Evolutionary conservation across 2,329 filamentous ascomycete genomes (phyloP).

Genomic region (Shiraia bambusicola): DNA sequence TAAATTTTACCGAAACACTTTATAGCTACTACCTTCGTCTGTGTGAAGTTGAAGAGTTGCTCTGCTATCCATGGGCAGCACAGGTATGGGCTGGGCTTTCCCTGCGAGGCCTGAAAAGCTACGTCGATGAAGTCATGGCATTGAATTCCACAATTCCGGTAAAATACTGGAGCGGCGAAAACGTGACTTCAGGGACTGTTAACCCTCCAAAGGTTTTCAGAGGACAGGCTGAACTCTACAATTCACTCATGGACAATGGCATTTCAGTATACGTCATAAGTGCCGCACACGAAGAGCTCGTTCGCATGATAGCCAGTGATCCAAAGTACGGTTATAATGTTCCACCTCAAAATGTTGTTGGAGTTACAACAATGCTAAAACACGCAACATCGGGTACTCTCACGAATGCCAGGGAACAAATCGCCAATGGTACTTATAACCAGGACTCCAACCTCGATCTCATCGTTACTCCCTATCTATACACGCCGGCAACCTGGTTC

Average conservation of each 20-base stretch:
- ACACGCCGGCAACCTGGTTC: slow-evolving; percentile 36
- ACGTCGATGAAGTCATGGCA: slow-evolving; percentile 35
- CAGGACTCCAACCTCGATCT: slow-evolving; percentile 28
- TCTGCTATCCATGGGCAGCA: slow-evolving; percentile 36
- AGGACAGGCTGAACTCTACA: slow-evolving; percentile 33
- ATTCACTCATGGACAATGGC: slow-evolving; percentile 32
- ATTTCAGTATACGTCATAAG: slow-evolving; percentile 35
- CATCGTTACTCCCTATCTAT: slow-evolving; percentile 29
- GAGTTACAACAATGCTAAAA: slow-evolving; percentile 32
- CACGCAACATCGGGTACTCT: slow-evolving; percentile 28
- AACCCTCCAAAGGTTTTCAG: slow-evolving; percentile 27
- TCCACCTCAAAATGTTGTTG: slow-evolving; percentile 33
- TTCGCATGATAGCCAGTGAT: slow-evolving; percentile 35
- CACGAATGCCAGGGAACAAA: slow-evolving; percentile 31
- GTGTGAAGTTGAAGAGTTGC: slow-evolving; percentile 32
- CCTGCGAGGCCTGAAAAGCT: slow-evolving; percentile 26
- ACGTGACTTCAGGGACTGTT: slow-evolving; percentile 19
- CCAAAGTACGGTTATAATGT: slow-evolving; percentile 38
- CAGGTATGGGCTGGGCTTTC: slow-evolving; percentile 34
- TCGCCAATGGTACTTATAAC: slow-evolving; percentile 27
- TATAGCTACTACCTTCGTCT: slow-evolving; percentile 37
- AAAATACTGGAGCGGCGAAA: slow-evolving; percentile 31
- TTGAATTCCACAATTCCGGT: slow-evolving; percentile 26
- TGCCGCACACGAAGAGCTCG: slow-evolving; percentile 35
- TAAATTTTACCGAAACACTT: slow-evolving; percentile 33